Evolutionary conservation across 192 early-diverging fungal genomes (phyloP).

Genomic region (Pecoramyces ruminantium): DNA sequence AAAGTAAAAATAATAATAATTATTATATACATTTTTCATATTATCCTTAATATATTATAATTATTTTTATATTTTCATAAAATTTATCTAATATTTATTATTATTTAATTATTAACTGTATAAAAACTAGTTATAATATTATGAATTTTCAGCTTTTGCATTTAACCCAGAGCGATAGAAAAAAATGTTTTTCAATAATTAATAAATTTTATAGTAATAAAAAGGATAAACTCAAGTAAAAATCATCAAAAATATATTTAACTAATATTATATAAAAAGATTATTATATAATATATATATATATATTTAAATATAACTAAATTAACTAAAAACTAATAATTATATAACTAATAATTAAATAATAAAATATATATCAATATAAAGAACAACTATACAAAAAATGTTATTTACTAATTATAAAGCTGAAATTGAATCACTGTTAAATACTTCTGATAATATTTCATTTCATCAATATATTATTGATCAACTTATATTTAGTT

Average conservation of each 20-base stretch:
- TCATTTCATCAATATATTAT: not conserved
- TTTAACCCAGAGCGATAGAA: not conserved
- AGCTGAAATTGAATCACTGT: not conserved
- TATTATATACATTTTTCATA: too few relatives aligned
- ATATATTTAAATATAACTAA: too few relatives aligned
- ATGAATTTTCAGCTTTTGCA: not conserved
- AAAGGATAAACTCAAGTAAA: not conserved
- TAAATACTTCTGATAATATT: not conserved
- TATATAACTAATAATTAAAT: too few relatives aligned
- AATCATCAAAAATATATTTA: not conserved
- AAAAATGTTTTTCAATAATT: not conserved
- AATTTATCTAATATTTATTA: too few relatives aligned
- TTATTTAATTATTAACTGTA: too few relatives aligned
- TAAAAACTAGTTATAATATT: not conserved
- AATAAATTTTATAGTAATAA: not conserved
- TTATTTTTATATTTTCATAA: too few relatives aligned
- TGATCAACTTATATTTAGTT: too few relatives aligned
- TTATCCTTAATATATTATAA: too few relatives aligned
- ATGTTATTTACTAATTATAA: not conserved
- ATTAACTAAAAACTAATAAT: too few relatives aligned
- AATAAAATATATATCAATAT: not conserved
- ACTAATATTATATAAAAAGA: not conserved
- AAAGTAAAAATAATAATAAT: not conserved
- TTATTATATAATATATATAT: not conserved
- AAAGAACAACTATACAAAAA: not conserved